Base-by-base conservation (phyloP, 1,284 basidiomycete species). In the Veloboletus limbatus region DNA sequence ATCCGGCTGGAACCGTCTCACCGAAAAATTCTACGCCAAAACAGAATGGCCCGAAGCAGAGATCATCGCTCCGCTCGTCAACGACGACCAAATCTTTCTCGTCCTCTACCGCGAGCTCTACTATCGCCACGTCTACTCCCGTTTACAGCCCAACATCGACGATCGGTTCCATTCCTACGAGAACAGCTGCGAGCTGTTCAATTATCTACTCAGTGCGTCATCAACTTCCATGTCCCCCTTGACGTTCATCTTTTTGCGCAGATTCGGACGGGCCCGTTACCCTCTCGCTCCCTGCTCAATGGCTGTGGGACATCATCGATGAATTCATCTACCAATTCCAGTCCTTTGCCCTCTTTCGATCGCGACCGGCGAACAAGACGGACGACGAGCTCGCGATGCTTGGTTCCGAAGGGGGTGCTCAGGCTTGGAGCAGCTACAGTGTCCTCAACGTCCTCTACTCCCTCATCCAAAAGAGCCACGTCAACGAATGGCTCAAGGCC, bases 311-410 rank as follows among this genome's bases (percentile, higher is more conserved):
- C 68, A 97, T 99, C 70, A 88, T 98, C 60, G 96, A 98, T 72
- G 96, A 98, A 65, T 99, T 99, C 69, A 97, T 98, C 59, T 99
- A 97, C 73, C 96, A 98, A 67, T 99, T 96, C 77, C 92, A 97
- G 68, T 89, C 89, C 18, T 97, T 97, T 72, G 88, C 93, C 57
- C 84, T 90, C 45, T 97, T 92, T 87, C 76, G 94, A 47, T 88
- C 88, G 32, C 90, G 90, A 63, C 81, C 85, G 27, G 86, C 88
- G 53, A 78, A 77, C 53, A 97, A 97, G 74, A 81, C 82, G 0
- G 93, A 95, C 44, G 94, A 97, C 59, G 96, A 98, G 66, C 76
- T 93, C 25, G 66, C 78, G 43, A 78, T 93, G 72, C 77, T 96
- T 25, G 82, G 28, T 11, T 66, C 88, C 3, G 88, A 90, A 30